phyloP scores from a whole-genome alignment of 176 grass and related monocot genomes.

The Pontederia paniculata region DNA sequence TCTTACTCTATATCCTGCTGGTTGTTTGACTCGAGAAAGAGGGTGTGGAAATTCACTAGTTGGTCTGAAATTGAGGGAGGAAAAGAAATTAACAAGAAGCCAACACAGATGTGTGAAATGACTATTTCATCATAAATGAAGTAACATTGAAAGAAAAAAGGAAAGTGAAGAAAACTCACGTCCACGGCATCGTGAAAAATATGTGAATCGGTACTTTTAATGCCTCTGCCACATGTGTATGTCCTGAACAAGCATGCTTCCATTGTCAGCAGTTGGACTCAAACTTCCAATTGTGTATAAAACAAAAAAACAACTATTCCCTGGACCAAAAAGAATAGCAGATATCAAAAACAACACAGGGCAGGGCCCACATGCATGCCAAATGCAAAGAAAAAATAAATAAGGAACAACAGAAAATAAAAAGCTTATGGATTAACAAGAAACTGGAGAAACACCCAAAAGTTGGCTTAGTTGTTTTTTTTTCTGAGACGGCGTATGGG shows the following conservation, averaged over 20 bases:
- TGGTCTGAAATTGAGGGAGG: constrained; percentile 52
- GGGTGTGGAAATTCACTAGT: constrained; percentile 97
- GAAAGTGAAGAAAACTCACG: constrained; percentile 45
- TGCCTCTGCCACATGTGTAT: constrained; percentile 83
- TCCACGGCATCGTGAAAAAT: constrained; percentile 99
- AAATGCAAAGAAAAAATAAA: too few species aligned
- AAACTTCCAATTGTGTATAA: neutral
- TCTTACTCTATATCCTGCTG: constrained; percentile 78
- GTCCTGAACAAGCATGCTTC: constrained; percentile 54
- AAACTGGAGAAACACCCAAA: too few species aligned
- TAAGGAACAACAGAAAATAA: too few species aligned
- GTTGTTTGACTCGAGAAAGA: constrained; percentile 84
- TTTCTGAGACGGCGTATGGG: too few species aligned
- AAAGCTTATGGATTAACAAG: too few species aligned
- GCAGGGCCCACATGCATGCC: neutral
- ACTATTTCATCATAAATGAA: neutral
- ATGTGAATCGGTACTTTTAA: constrained; percentile 93
- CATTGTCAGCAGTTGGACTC: constrained; percentile 30
- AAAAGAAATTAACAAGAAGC: neutral
- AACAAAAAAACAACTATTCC: neutral
- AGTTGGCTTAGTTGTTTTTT: too few species aligned
- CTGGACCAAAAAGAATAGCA: too few species aligned
- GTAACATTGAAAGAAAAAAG: neutral
- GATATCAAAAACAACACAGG: neutral
- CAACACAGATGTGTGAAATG: neutral